Conservation (phyloP, 495 filamentous ascomycete genomes). For the Xanthoparmelia taractica region DNA sequence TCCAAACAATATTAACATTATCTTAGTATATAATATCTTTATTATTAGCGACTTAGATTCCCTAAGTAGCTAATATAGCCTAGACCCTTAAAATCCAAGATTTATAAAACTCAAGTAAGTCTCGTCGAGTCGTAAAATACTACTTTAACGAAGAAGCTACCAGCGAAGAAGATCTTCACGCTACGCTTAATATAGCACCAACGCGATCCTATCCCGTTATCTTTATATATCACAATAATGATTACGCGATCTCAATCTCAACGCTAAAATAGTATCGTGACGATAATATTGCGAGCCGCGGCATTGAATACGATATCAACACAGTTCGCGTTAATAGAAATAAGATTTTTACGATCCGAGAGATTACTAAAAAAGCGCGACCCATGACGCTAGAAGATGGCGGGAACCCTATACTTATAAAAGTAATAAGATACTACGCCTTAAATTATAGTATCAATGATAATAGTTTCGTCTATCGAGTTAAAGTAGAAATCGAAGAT, state of each 20-base stretch:
- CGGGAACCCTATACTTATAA: constrained; percentile 75
- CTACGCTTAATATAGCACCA: constrained; percentile 90
- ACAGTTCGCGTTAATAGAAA: constrained; percentile 96
- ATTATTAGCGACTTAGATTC: constrained; percentile 88
- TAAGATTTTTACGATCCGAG: constrained; percentile 89
- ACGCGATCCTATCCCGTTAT: constrained; percentile 85
- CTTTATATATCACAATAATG: constrained; percentile 96
- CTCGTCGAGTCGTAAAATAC: constrained; percentile 68
- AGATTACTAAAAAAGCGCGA: constrained; percentile 71
- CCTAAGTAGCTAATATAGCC: constrained; percentile 86
- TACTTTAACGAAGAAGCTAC: constrained; percentile 99
- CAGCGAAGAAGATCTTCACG: constrained; percentile 95
- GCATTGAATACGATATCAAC: constrained; percentile 92
- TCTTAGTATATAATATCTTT: constrained; percentile 80
- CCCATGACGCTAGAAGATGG: constrained; percentile 68
- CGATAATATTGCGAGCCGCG: constrained; percentile 90
- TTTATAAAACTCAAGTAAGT: constrained; percentile 57
- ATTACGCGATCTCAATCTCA: constrained; percentile 93
- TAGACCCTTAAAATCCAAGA: constrained; percentile 88
- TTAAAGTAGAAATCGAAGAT: constrained; percentile 89
- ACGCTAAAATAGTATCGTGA: constrained; percentile 95
- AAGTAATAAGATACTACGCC: constrained; percentile 97
- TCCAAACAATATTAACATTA: constrained; percentile 26
- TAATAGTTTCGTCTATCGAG: constrained; percentile 93
- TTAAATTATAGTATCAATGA: constrained; percentile 97